Percentiles rank a stretch among this genome's conserved stretches.
Conservation (phyloP, 148 eudicot species). For the Amaranthus cruentus region DNA sequence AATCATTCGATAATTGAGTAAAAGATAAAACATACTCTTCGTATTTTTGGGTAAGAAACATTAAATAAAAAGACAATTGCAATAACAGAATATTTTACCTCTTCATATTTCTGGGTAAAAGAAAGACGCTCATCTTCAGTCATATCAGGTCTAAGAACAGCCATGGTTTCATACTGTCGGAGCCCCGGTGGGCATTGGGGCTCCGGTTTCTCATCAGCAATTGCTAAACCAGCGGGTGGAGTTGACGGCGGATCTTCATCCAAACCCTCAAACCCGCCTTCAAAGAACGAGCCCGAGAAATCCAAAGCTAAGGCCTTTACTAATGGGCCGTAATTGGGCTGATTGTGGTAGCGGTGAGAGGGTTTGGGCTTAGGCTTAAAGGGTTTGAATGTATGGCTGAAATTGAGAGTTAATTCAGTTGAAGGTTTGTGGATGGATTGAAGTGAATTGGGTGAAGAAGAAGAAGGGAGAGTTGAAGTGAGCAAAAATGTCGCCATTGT, state of each 20-base stretch:
- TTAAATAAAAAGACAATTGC: background rate
- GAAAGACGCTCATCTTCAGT: slow-evolving; percentile 84
- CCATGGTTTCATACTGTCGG: slow-evolving; percentile 84
- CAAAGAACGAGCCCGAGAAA: slow-evolving; percentile 66
- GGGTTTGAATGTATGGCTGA: slow-evolving; percentile 7
- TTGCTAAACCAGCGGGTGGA: slow-evolving; percentile 27
- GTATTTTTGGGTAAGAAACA: too few species aligned
- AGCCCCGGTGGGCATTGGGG: slow-evolving; percentile 87
- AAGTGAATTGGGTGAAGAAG: slow-evolving; percentile 24
- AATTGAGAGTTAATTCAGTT: background rate
- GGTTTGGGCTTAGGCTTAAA: slow-evolving; percentile 12
- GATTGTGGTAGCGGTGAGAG: background rate
- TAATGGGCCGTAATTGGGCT: slow-evolving; percentile 14
- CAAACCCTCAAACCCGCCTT: slow-evolving; percentile 54
- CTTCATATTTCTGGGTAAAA: slow-evolving; percentile 77
- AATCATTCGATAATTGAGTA: too few species aligned
- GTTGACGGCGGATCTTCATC: slow-evolving; percentile 43
- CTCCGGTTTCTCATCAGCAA: slow-evolving; percentile 63
- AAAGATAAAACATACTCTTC: too few species aligned
- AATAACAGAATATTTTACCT: slow-evolving; percentile 35
- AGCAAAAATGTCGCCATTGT: slow-evolving; percentile 32
- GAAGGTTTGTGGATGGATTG: background rate
- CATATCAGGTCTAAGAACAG: slow-evolving; percentile 77
- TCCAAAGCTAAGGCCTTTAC: slow-evolving; percentile 45
- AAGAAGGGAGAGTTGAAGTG: slow-evolving; percentile 26